Conservation (phyloP, 352 stramenopile species). For the Elongisporangium undulatum region DNA sequence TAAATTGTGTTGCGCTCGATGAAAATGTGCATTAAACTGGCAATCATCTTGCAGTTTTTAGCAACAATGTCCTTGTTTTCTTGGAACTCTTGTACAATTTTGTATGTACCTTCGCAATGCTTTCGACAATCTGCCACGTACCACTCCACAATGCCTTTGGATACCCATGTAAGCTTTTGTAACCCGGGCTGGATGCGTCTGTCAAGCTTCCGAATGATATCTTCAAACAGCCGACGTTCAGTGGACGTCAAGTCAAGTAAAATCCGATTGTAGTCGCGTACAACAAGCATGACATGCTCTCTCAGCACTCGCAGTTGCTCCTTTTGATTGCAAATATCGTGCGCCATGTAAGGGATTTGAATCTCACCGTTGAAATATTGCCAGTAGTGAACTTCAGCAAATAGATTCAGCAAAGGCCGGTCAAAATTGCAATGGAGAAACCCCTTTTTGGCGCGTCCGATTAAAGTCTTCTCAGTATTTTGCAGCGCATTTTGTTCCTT, state of each 20-base stretch:
- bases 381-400: conserved; percentile 91
- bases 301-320: conserved; percentile 88
- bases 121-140: conserved; percentile 90
- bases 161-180: conserved; percentile 92
- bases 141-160: conserved; percentile 90
- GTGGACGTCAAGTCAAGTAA: conserved; percentile 88
- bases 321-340: conserved; percentile 95
- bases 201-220: conserved; percentile 94
- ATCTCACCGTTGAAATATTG: conserved; percentile 91
- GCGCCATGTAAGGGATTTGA: conserved; percentile 93
- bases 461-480: conserved; percentile 80
- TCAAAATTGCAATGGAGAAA: conserved; percentile 96
- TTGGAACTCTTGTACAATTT: conserved; percentile 88
- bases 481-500: conserved; percentile 63
- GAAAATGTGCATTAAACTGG: conserved; percentile 84
- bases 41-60: conserved; percentile 89
- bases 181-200: conserved; percentile 90
- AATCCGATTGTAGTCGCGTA: conserved; percentile 95
- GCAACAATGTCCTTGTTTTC: conserved; percentile 86
- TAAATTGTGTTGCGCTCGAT: conserved; percentile 94
- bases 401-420: conserved; percentile 88
- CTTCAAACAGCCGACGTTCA: conserved; percentile 91
- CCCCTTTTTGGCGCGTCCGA: conserved; percentile 72
- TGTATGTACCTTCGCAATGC: conserved; percentile 86
- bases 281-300: conserved; percentile 94